Evolutionary conservation across 148 eudicot genomes (phyloP).

Genomic region (Dysphania ambrosioides): DNA sequence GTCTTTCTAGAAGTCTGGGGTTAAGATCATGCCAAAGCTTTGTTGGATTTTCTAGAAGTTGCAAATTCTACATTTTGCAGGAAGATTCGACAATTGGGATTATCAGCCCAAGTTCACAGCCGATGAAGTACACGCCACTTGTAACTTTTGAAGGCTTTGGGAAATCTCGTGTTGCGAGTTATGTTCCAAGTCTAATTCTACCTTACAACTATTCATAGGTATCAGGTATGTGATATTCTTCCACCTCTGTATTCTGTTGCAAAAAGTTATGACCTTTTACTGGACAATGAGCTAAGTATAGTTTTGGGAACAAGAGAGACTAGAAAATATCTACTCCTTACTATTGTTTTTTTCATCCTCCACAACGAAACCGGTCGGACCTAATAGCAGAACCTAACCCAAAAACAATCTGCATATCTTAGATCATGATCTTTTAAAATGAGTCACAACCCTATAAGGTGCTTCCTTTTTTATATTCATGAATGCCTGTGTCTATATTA

Average conservation of each 20-base stretch:
- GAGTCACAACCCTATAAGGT: neutral
- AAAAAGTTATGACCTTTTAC: neutral
- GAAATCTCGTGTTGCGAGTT: neutral
- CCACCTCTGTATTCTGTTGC: neutral
- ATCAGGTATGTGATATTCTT: slow-evolving; percentile 2
- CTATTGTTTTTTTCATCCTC: neutral
- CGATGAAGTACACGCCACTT: neutral
- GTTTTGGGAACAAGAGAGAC: neutral
- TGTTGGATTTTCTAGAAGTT: neutral
- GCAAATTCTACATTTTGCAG: neutral
- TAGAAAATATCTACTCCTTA: neutral
- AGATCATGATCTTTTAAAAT: neutral
- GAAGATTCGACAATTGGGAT: neutral
- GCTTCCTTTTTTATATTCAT: no score
- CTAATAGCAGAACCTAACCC: neutral
- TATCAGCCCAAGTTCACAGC: slow-evolving; percentile 2
- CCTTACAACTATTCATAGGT: neutral
- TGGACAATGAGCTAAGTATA: neutral
- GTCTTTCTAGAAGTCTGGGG: neutral
- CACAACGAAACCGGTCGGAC: neutral
- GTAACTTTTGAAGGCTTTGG: neutral
- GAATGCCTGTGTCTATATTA: no score
- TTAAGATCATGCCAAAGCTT: neutral
- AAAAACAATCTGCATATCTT: no score
- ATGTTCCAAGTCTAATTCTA: slow-evolving; percentile 1